Evolutionary conservation across 305 asterid genomes (phyloP).

Genomic region (Fraxinus velutina): DNA sequence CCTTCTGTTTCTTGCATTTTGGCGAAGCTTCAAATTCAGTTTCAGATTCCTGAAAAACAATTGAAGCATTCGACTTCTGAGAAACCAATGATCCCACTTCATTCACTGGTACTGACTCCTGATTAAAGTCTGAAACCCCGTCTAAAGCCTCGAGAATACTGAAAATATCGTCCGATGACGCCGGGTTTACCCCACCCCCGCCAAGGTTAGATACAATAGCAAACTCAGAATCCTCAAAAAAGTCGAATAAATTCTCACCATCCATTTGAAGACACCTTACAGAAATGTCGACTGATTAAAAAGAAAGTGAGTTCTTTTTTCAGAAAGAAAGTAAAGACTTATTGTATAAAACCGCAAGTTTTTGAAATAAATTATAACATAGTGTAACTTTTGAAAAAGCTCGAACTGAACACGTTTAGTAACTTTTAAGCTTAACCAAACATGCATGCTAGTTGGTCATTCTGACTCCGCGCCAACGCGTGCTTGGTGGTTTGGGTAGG

Average conservation of each 20-base stretch:
- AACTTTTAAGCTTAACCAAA: neutral
- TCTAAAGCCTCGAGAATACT: neutral
- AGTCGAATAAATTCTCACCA: neutral
- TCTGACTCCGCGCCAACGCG: neutral
- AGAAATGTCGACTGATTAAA: neutral
- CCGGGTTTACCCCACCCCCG: neutral
- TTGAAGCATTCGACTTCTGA: slow-evolving; percentile 31
- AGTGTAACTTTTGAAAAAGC: neutral
- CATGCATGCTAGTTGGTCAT: neutral
- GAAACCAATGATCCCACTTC: slow-evolving; percentile 9
- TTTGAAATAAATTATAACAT: neutral
- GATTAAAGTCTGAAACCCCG: neutral
- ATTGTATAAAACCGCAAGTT: neutral
- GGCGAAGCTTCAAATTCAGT: slow-evolving; percentile 36
- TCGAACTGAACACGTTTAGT: neutral
- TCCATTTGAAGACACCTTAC: neutral
- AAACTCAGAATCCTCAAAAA: neutral
- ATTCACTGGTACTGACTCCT: neutral
- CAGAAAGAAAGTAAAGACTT: neutral
- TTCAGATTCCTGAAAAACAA: slow-evolving; percentile 43
- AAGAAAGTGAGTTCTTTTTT: neutral
- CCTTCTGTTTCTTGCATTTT: slow-evolving; percentile 49
- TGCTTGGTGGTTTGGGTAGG: neutral
- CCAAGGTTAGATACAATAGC: neutral
- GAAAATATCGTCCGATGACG: neutral